Conservation (phyloP, 2,329 filamentous ascomycete species). For the Diaporthe citriasiana region DNA sequence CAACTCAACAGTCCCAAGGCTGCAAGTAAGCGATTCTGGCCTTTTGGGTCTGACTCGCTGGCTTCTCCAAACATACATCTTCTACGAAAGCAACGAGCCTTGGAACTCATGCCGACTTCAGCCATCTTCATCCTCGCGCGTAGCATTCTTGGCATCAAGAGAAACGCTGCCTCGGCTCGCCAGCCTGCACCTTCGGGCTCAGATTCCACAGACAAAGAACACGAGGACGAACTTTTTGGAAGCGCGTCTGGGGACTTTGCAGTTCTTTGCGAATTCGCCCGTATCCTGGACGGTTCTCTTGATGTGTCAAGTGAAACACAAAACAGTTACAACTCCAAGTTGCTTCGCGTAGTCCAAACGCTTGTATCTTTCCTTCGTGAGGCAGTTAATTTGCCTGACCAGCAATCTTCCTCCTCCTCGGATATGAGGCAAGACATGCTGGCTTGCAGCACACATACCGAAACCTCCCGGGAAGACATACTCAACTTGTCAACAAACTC, state of each 20-base stretch:
- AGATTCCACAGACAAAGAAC: background rate
- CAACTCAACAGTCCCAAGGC: background rate
- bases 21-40: conserved; percentile 5
- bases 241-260: background rate
- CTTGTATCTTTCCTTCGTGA: conserved; percentile 1
- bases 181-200: background rate
- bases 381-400: background rate
- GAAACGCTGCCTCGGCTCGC: background rate
- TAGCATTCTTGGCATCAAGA: background rate
- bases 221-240: background rate
- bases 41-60: background rate
- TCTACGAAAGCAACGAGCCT: background rate
- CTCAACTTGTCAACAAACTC: background rate
- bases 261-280: background rate
- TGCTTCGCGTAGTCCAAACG: conserved; percentile 4
- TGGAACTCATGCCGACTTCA: conserved; percentile 7
- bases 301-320: background rate
- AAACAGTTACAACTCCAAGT: conserved; percentile 8
- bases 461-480: background rate
- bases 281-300: background rate
- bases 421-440: background rate
- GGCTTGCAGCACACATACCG: background rate
- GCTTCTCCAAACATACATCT: background rate
- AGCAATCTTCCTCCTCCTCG: background rate
- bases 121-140: conserved; percentile 19